Base-by-base conservation (phyloP, 768 basidiomycete species). In the Tremella yokohamensis region DNA sequence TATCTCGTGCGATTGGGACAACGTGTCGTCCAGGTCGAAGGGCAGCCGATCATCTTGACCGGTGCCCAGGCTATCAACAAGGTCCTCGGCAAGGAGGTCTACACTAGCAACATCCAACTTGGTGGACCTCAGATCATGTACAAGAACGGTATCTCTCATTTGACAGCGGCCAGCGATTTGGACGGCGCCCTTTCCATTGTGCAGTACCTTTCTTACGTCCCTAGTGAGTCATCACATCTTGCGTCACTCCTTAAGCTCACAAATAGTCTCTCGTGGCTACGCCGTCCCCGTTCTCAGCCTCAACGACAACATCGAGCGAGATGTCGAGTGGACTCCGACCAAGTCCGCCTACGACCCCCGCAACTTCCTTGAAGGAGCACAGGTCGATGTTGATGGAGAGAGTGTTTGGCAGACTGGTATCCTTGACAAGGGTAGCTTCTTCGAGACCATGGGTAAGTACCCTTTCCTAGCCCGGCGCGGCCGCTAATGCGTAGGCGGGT, bases 81-180 rank as follows among this genome's bases (percentile, higher is more conserved):
- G 79, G 96, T 99, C 4, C 85, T 99, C 42, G 96, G 96, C 61
- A 88, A 96, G 49, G 96, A 98, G 77, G 96, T 99, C 47, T 98
- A 99, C 77, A 97, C 96, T 8, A 96, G 92, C 54, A 98, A 98
- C 77, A 78, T 99, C 66, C 96, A 98, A 77, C 88, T 99, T 59
- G 96, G 96, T 63, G 96, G 96, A 54, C 98, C 96, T n/a, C 96
- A 99, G 66, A 98, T 99, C 81, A 98, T 99, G 96, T 89, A 91
- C 84, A 97, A 97, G 84, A 99, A 99, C 73, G 96, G 96, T 78
- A 89, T 98, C 55, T 96, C 94, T 3, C 96, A 99, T 76, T 80
- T 98, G 58, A 93, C 90, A 2, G 93, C 96, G 34, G 84, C 84
- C 68, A 97, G 91, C 74, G 96, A 99, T 75, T 80, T 99, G 34